Conservation (phyloP, 2,329 filamentous ascomycete species). For the Xylaria sp. region DNA sequence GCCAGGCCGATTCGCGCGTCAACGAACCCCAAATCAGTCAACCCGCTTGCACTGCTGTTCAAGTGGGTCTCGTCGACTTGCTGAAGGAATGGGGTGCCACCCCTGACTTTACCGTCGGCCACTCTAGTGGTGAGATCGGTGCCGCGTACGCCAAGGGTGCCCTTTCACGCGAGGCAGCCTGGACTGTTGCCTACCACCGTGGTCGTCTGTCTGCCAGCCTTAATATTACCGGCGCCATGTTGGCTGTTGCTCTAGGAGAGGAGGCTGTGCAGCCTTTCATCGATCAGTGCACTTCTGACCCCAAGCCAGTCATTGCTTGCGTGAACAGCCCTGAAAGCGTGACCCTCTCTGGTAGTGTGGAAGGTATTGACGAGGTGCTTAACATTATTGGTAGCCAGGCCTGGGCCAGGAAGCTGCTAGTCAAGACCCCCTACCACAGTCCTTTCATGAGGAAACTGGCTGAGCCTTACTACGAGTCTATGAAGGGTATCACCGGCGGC, state of each 20-base stretch:
- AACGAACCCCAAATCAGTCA: constrained; percentile 49
- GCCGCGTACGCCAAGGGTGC: constrained; percentile 56
- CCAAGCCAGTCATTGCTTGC: constrained; percentile 47
- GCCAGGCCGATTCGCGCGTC: constrained; percentile 42
- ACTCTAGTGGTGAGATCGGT: constrained; percentile 56
- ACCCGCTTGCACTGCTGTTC: constrained; percentile 46
- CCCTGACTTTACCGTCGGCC: constrained; percentile 52
- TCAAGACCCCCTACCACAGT: constrained; percentile 58
- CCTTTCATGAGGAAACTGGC: constrained; percentile 53
- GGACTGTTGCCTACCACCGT: constrained; percentile 48
- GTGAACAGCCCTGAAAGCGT: constrained; percentile 48
- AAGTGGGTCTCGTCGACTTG: constrained; percentile 46
- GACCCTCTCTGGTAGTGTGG: constrained; percentile 46
- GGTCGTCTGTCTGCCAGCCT: constrained; percentile 46
- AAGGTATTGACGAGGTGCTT: constrained; percentile 48
- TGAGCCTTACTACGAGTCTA: constrained; percentile 49
- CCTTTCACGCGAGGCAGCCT: constrained; percentile 48
- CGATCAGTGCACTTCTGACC: constrained; percentile 42
- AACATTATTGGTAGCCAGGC: constrained; percentile 46
- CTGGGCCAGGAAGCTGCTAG: constrained; percentile 52
- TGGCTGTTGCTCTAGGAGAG: constrained; percentile 46
- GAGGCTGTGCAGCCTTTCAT: constrained; percentile 42
- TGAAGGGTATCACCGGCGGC: constrained; percentile 40
- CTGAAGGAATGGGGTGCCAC: constrained; percentile 48
- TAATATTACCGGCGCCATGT: constrained; percentile 45